Base-by-base conservation (phyloP, 805 yeast species). In the Metschnikowia amazonensis region DNA sequence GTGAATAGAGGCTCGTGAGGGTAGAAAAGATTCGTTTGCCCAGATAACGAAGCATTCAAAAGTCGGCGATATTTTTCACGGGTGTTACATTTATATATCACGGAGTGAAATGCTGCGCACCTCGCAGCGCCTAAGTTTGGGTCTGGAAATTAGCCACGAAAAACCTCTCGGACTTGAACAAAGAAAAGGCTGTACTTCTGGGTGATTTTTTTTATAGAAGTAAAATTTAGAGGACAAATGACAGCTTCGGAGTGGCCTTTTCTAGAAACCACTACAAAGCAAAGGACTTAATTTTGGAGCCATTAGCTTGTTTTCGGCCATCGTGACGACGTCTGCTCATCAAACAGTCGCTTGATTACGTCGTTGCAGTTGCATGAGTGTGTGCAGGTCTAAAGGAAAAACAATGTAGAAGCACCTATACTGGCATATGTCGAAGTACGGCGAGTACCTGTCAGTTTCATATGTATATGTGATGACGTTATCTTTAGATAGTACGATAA, bases 311-410 rank as follows among this genome's bases (percentile, higher is more conserved):
- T 35, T 5, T 24, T 35, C 27, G 38, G 29, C 18, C 29, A 23
- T 5, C n/a, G 29, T 35, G 27, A 6, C 24, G 25, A 28, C 21
- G 18, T 28, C 23, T 6, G 41, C 41, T 23, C 33, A 37, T 18
- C 23, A 29, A 37, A 13, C 33, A 8, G 23, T 8, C n/a, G 29
- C 33, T 27, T 38, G 48, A 49, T 53, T 51, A 53, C 57, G 57
- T 53, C 48, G 55, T 24, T 49, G 49, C 10, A 18, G 47, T 35
- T 53, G 57, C 57, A 53, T 33, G 45, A 14, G 21, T 37, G 35
- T 27, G 40, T 44, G 45, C 50, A 39, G 45, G 33, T 10, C 5
- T 13, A 20, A n/a, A 4, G 11, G 10, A 17, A 27, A 28, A 24
- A 28, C 25, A 27, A 18, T 13, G 29, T 13, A 10, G 25, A 29